phyloP scores from a whole-genome alignment of 805 yeast genomes.

The Wickerhamiella azyma region DNA sequence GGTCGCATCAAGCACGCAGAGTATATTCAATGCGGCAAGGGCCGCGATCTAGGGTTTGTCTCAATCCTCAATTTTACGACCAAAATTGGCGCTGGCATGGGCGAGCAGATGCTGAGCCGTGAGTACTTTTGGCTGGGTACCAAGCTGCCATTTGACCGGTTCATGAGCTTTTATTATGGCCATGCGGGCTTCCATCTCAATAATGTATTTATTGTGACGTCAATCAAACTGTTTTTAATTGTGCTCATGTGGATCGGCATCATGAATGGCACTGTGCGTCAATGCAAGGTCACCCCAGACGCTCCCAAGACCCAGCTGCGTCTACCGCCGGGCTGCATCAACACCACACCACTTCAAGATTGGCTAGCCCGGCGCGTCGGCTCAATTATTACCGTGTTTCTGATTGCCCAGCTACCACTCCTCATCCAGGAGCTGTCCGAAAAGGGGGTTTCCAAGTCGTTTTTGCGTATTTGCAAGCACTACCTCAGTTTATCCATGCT shows the following conservation, averaged over 20 bases:
- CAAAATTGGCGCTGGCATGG: conserved; percentile 84
- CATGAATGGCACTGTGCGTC: conserved; percentile 43
- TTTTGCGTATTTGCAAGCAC: conserved; percentile 49
- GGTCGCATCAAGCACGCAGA: conserved; percentile 79
- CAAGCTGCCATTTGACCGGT: conserved; percentile 63
- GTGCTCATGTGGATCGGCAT: conserved; percentile 50
- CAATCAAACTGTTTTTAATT: conserved; percentile 48
- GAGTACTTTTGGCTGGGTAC: conserved; percentile 71
- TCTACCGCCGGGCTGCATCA: conserved; percentile 54
- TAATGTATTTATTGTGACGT: conserved; percentile 57
- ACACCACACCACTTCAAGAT: conserved; percentile 52
- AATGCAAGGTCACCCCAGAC: conserved; percentile 49
- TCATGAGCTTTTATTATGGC: conserved; percentile 68
- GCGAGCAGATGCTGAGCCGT: conserved; percentile 72
- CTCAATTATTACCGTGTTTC: conserved; percentile 62
- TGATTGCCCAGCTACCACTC: conserved; percentile 60
- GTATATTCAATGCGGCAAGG: conserved; percentile 76
- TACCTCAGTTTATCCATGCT: conserved; percentile 59
- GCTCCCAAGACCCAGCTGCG: conserved; percentile 11
- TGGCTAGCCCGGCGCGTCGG: conserved; percentile 65
- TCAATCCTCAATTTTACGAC: conserved; percentile 72
- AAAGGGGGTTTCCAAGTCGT: conserved; percentile 59
- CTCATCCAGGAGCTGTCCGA: conserved; percentile 67
- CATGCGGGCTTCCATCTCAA: conserved; percentile 80
- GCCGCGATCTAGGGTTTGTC: conserved; percentile 73